These are phyloP conservation scores for Globisporangium emineosum DNA, from an alignment of 352 stramenopile species.

Conservation along the genomic window DNA sequence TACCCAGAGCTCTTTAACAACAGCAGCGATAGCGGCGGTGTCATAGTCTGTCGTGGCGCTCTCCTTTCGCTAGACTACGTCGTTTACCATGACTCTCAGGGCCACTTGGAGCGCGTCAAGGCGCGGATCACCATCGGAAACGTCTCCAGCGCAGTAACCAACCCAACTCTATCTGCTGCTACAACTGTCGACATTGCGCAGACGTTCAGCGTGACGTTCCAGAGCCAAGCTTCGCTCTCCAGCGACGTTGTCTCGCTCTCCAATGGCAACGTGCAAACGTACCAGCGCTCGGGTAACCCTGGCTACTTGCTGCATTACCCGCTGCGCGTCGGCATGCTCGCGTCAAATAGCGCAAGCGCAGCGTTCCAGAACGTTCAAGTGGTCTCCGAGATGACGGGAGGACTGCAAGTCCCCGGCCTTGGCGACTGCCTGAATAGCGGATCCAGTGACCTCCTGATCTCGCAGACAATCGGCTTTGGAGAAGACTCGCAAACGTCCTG, in stretches of 20 bases:
- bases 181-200: slow-evolving; percentile 20
- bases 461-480: slow-evolving; percentile 26
- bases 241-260: slow-evolving; percentile 21
- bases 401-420: slow-evolving; percentile 26
- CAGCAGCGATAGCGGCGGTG: background rate
- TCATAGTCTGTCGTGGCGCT: slow-evolving; percentile 24
- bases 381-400: slow-evolving; percentile 31
- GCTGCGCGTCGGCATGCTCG: slow-evolving; percentile 30
- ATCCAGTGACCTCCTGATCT: background rate
- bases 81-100: slow-evolving; percentile 30
- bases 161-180: background rate
- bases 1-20: slow-evolving; percentile 11
- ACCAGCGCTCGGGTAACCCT: slow-evolving; percentile 36
- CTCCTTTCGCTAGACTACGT: slow-evolving; percentile 24
- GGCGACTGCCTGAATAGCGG: slow-evolving; percentile 22
- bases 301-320: slow-evolving; percentile 34
- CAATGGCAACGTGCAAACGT: slow-evolving; percentile 34
- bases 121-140: slow-evolving; percentile 26
- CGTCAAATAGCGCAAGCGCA: slow-evolving; percentile 7
- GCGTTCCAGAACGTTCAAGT: background rate
- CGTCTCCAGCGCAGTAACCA: slow-evolving; percentile 3
- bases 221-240: slow-evolving; percentile 19
- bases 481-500: slow-evolving; percentile 36
- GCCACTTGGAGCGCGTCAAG: slow-evolving; percentile 22
- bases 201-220: slow-evolving; percentile 32